phyloP scores from a whole-genome alignment of 352 stramenopile species.

The Globisporangium lucens region DNA sequence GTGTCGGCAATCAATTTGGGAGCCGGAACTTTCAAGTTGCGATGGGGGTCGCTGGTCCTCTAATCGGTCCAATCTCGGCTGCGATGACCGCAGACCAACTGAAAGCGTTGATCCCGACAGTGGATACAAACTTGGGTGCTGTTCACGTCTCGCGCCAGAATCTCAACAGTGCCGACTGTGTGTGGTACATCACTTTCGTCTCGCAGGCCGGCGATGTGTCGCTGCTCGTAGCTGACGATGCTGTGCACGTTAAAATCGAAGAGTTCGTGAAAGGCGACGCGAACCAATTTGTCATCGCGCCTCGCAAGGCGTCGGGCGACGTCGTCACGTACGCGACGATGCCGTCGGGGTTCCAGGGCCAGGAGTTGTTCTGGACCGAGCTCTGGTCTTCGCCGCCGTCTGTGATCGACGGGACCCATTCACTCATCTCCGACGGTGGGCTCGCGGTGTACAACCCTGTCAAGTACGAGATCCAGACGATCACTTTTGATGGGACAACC shows the following conservation, averaged over 20 bases:
- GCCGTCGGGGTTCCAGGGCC: conserved; percentile 79
- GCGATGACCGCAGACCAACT: conserved; percentile 41
- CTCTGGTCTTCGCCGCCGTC: conserved; percentile 83
- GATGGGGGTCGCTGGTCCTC: conserved; percentile 26
- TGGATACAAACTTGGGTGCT: conserved; percentile 32
- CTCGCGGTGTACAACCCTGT: conserved; percentile 89
- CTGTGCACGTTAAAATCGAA: conserved; percentile 47
- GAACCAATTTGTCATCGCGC: conserved; percentile 95
- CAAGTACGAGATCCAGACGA: conserved; percentile 88
- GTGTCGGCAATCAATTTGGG: conserved; percentile 53
- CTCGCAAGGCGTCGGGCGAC: conserved; percentile 89
- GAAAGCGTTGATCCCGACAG: conserved; percentile 32
- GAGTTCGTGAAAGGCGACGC: conserved; percentile 93
- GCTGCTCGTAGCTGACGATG: conserved; percentile 50
- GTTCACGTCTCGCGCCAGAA: conserved; percentile 62
- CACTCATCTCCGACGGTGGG: conserved; percentile 90
- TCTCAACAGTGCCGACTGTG: conserved; percentile 45
- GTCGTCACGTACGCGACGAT: conserved; percentile 87
- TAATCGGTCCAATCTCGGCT: conserved; percentile 41
- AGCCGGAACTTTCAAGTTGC: conserved; percentile 47
- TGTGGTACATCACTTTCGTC: conserved; percentile 88
- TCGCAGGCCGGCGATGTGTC: conserved; percentile 78
- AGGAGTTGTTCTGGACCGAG: conserved; percentile 96
- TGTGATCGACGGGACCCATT: conserved; percentile 86
- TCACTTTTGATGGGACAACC: conserved; percentile 63